Evolutionary conservation across 805 yeast species (phyloP).

Genomic region (Komagataella pseudopastoris): DNA sequence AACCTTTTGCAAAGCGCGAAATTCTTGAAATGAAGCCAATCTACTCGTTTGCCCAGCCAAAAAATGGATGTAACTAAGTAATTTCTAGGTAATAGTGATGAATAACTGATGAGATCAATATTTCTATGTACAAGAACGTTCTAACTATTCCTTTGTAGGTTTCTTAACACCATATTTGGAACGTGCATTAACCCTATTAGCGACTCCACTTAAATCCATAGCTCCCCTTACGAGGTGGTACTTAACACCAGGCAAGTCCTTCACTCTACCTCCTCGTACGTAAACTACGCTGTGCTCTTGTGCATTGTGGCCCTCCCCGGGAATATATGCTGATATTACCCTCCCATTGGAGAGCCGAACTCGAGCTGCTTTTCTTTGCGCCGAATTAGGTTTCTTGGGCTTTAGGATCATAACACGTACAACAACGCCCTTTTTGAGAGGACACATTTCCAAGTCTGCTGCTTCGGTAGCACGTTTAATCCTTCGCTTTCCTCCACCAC

Average conservation of each 20-base stretch:
- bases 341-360: conserved; percentile 86
- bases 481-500: conserved; percentile 37
- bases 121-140: conserved; percentile 1
- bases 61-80: too few species aligned
- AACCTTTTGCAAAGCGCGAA: neutral
- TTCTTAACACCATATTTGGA: conserved; percentile 90
- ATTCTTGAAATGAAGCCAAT: too few species aligned
- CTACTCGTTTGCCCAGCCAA: too few species aligned
- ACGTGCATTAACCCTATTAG: conserved; percentile 79
- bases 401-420: conserved; percentile 87
- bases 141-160: conserved; percentile 32
- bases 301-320: conserved; percentile 97
- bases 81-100: too few species aligned
- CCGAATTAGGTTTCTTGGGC: conserved; percentile 98
- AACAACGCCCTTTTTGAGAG: conserved; percentile 88
- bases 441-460: conserved; percentile 75
- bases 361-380: conserved; percentile 93
- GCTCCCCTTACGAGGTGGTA: conserved; percentile 91
- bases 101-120: too few species aligned
- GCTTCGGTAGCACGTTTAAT: conserved; percentile 37
- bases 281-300: conserved; percentile 95
- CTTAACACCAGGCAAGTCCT: conserved; percentile 96
- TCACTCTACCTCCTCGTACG: conserved; percentile 97
- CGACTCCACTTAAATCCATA: conserved; percentile 87
- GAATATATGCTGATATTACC: conserved; percentile 83